These are phyloP conservation scores for Posidonia australis DNA, from an alignment of 106 monocot species.

Conservation along the genomic window DNA sequence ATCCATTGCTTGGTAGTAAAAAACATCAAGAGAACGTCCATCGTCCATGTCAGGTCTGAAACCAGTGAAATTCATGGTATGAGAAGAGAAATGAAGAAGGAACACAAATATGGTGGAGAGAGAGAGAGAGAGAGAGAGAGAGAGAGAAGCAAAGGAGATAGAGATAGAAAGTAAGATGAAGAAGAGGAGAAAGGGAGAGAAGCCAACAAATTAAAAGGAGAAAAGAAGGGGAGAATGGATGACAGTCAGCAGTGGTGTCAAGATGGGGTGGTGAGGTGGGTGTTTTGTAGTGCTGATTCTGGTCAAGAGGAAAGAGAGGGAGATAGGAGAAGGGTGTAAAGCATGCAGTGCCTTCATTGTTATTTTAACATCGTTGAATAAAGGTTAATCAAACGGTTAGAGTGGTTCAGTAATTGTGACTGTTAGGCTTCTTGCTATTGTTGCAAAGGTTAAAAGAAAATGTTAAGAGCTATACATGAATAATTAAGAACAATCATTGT, in stretches of 20 bases:
- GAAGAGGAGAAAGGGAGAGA: background rate
- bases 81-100: background rate
- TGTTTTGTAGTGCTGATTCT: background rate
- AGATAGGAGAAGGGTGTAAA: background rate
- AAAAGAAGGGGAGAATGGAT: background rate
- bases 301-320: background rate
- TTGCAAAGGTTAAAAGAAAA: background rate
- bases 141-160: background rate
- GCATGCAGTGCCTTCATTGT: background rate
- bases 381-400: background rate
- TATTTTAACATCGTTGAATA: constrained; percentile 1
- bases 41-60: background rate
- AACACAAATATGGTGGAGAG: no score
- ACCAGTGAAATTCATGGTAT: background rate
- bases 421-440: constrained; percentile 1
- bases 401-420: constrained; percentile 1
- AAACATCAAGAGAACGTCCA: background rate
- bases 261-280: background rate
- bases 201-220: background rate
- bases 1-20: constrained; percentile 9
- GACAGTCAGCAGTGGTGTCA: background rate
- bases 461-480: background rate
- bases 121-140: background rate
- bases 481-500: constrained; percentile 5
- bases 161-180: no score